Evolutionary conservation across 345 rosid genomes (phyloP).

Genomic region (Populus deltoides): DNA sequence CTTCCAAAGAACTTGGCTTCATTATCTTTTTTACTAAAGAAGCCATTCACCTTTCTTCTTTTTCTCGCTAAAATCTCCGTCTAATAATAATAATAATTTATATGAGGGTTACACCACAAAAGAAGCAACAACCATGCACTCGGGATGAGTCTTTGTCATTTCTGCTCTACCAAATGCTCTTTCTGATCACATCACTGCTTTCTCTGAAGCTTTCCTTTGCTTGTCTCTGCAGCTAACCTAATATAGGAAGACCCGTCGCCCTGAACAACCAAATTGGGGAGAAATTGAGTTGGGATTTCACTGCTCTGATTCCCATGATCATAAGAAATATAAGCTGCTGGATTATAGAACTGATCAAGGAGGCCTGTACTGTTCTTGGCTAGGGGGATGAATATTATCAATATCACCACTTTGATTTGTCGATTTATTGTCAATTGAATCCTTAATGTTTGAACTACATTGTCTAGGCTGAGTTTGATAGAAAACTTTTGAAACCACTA

Average conservation of each 20-base stretch:
- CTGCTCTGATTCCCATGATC: constrained; percentile 28
- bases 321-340: constrained; percentile 19
- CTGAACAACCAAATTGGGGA: constrained; percentile 58
- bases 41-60: background rate
- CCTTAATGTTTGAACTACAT: constrained; percentile 40
- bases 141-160: constrained; percentile 19
- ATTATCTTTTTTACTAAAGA: background rate
- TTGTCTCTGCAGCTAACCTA: constrained; percentile 57
- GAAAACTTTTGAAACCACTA: constrained; percentile 82
- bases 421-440: constrained; percentile 13
- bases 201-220: constrained; percentile 56
- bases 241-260: constrained; percentile 62
- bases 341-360: constrained; percentile 30
- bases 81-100: constrained; percentile 17
- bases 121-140: constrained; percentile 16
- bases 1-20: background rate
- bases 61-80: constrained; percentile 4
- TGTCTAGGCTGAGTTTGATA: constrained; percentile 92
- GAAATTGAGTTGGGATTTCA: constrained; percentile 52
- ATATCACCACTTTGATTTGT: constrained; percentile 16
- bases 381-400: background rate
- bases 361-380: constrained; percentile 12
- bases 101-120: constrained; percentile 25
- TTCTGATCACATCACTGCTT: constrained; percentile 7
- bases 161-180: constrained; percentile 18